These are phyloP conservation scores for Ophiostoma ulmi DNA, from an alignment of 2,329 filamentous ascomycete species.

Conservation along the genomic window DNA sequence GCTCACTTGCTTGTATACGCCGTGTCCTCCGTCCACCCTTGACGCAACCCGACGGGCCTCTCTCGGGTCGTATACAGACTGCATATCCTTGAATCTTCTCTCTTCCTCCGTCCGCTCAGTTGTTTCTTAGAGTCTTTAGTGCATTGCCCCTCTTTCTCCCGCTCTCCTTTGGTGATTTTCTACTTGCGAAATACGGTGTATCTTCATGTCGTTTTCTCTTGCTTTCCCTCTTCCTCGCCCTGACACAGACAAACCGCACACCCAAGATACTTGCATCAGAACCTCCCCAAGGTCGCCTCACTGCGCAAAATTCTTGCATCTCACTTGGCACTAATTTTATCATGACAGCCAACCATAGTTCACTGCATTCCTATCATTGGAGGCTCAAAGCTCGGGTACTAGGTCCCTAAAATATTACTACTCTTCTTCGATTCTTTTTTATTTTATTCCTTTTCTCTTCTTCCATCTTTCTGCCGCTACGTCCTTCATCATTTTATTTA, in stretches of 20 bases:
- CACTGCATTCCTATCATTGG: constrained; percentile 42
- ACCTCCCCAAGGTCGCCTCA: constrained; percentile 14
- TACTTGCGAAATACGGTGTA: constrained; percentile 17
- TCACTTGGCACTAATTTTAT: constrained; percentile 37
- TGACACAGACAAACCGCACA: neutral
- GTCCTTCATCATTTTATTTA: too few species aligned
- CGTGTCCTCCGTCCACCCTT: constrained; percentile 17
- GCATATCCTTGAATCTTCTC: constrained; percentile 11
- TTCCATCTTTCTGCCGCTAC: constrained; percentile 11
- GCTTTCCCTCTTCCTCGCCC: neutral
- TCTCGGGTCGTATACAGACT: neutral
- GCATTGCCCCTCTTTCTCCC: constrained; percentile 20
- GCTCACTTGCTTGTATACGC: neutral
- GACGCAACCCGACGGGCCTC: constrained; percentile 19
- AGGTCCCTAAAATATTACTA: constrained; percentile 37
- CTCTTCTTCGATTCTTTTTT: neutral
- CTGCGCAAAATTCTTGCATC: constrained; percentile 30
- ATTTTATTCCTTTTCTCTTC: constrained; percentile 6
- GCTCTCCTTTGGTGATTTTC: constrained; percentile 14
- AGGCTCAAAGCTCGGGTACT: constrained; percentile 43
- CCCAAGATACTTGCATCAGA: constrained; percentile 9
- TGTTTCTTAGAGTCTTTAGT: constrained; percentile 15
- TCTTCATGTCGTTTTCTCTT: neutral
- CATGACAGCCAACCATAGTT: constrained; percentile 43
- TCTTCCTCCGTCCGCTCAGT: constrained; percentile 16